Conservation (phyloP, 306 rosid species). For the Oxytropis ochrocephala region DNA sequence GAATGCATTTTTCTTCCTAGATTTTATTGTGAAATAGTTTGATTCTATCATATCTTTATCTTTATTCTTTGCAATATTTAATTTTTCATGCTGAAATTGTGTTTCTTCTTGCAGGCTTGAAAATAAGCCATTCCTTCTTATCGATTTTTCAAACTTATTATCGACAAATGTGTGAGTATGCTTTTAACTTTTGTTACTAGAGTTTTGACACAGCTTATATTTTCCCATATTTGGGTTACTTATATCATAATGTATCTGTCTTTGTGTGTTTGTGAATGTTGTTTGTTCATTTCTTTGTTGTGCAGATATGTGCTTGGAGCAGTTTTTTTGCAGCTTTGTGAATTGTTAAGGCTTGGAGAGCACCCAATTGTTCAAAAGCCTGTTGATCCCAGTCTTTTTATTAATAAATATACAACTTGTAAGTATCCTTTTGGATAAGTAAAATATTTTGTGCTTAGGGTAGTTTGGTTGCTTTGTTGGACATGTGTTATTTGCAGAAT, state of each 20-base stretch:
- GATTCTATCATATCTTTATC: neutral
- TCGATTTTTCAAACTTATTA: conserved; percentile 68
- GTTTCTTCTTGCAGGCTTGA: conserved; percentile 41
- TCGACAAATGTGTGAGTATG: conserved; percentile 63
- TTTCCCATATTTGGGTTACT: neutral
- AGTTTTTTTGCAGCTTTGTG: conserved; percentile 78
- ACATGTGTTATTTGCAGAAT: neutral
- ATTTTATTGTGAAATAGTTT: neutral
- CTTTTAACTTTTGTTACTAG: neutral
- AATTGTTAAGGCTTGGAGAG: conserved; percentile 57
- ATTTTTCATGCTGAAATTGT: conserved; percentile 8
- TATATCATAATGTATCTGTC: neutral
- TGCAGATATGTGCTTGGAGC: conserved; percentile 74
- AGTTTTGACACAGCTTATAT: neutral
- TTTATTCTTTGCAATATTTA: neutral
- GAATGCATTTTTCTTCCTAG: neutral
- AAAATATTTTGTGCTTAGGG: neutral
- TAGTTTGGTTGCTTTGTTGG: neutral
- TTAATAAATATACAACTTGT: conserved; percentile 58
- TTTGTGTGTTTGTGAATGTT: conserved; percentile 15
- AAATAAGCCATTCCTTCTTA: conserved; percentile 73
- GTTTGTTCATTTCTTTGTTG: conserved; percentile 13
- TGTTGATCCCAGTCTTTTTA: conserved; percentile 78
- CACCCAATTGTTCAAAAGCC: conserved; percentile 65
- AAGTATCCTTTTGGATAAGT: conserved; percentile 20